These are phyloP conservation scores for Amanita phalloides DNA, from an alignment of 768 basidiomycete genomes.

Conservation along the genomic window DNA sequence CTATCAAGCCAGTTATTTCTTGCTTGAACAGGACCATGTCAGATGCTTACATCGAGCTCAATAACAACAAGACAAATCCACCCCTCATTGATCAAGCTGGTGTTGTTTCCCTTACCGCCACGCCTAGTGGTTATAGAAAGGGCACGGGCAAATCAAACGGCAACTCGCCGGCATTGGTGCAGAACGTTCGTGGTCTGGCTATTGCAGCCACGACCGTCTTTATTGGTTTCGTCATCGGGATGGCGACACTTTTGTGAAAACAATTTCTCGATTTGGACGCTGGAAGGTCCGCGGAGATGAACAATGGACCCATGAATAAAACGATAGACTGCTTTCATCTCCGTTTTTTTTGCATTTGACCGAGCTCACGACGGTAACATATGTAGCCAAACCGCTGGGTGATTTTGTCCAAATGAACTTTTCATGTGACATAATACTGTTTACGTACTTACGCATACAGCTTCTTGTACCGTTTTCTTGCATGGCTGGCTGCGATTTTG, in stretches of 20 bases:
- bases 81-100: conserved; percentile 19
- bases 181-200: background rate
- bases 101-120: conserved; percentile 17
- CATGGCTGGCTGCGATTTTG: no score
- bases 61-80: conserved; percentile 57
- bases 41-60: conserved; percentile 79
- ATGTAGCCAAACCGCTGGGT: background rate
- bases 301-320: background rate
- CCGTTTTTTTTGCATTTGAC: background rate
- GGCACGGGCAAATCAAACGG: conserved; percentile 11
- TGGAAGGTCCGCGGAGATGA: background rate
- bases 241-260: background rate
- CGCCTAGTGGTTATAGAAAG: conserved; percentile 21
- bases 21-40: conserved; percentile 50
- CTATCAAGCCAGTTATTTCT: conserved; percentile 56
- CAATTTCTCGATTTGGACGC: background rate
- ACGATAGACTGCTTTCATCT: background rate
- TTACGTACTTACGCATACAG: background rate
- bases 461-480: background rate
- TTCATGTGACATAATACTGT: background rate
- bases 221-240: background rate
- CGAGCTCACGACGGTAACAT: background rate
- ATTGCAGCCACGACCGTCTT: background rate
- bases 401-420: background rate
- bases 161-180: background rate